Evolutionary conservation across 108 stramenopile genomes (phyloP), one percentile per base, ranked within the genome.

Genomic region (Skeletonema menzelii): DNA sequence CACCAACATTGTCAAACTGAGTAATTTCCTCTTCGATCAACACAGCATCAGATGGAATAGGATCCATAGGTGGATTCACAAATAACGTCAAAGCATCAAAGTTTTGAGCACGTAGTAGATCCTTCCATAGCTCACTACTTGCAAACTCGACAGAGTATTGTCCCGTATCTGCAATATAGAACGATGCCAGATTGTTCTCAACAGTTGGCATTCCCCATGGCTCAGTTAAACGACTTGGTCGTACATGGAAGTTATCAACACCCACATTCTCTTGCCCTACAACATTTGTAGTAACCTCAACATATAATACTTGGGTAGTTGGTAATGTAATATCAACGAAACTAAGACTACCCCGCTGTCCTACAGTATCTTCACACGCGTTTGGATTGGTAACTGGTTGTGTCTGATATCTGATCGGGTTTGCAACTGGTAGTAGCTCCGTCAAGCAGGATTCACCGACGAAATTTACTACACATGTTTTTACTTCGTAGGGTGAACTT

Each of bases 71-170:
- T 56, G 65, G 65, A 56, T 66, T 66, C 49, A 66, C 65, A 66
- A 66, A 66, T 28, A 66, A 56, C 47, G 42, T 66, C 17, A 66
- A 56, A 28, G 65, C 47, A 28, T 66, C 65, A 27, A 66, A 66
- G 49, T 49, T 56, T 20, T 66, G 55, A 17, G 49, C 53, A 17
- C 53, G 17, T 46, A 15, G 44, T 46, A 46, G n/a, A 46, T 46
- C 44, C 44, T 46, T 46, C 65, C 65, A 66, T 27, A 56, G 30
- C 28, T 66, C 65, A 17, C 27, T 49, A 49, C 55, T 56, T 27
- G 65, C 65, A 27, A 66, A 66, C 53, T 66, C 65, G 32, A 66
- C 65, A 19, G 65, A 66, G 65, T 17, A 66, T 56, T 66, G 65
- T 56, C 65, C 65, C 24, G 49, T 66, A 26, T 55, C 65, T 20